Evolutionary conservation across 2,329 filamentous ascomycete species (phyloP).

Genomic region (Penicillium sp.): DNA sequence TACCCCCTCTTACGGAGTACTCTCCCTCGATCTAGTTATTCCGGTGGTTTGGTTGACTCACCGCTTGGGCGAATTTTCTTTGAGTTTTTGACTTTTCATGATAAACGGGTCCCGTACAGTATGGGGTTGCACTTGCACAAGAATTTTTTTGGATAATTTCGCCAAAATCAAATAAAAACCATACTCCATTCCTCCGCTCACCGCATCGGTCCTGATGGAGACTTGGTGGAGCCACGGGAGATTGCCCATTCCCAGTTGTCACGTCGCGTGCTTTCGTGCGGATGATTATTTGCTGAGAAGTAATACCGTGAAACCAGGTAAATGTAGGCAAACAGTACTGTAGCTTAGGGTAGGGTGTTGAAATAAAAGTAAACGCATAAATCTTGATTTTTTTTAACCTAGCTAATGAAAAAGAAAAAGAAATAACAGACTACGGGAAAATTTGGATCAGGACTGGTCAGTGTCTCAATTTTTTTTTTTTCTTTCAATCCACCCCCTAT

Average conservation of each 20-base stretch:
- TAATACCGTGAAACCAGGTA: conserved; percentile 12
- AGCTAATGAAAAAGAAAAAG: not conserved
- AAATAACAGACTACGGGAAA: not conserved
- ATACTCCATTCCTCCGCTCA: conserved; percentile 11
- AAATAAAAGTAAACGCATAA: not conserved
- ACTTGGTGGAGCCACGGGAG: conserved; percentile 26
- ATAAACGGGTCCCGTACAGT: no score
- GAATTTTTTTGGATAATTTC: not conserved
- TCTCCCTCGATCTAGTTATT: not conserved
- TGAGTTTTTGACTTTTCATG: not conserved
- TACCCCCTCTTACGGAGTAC: not conserved
- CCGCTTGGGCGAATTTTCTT: not conserved
- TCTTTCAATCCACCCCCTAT: not conserved
- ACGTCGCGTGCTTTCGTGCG: conserved; percentile 27
- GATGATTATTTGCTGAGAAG: conserved; percentile 10
- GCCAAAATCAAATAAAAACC: not conserved
- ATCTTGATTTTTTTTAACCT: no score
- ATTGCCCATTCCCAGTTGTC: conserved; percentile 26
- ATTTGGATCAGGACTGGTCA: not conserved
- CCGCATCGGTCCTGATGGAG: conserved; percentile 26
- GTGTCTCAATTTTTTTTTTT: not conserved
- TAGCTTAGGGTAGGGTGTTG: not conserved
- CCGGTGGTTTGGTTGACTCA: not conserved
- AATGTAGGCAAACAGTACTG: no score
- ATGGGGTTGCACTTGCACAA: not conserved